Percentiles rank a stretch among this genome's conserved stretches.
phyloP scores from a whole-genome alignment of 768 basidiomycete species.

The Rhodotorula sphaerocarpa region DNA sequence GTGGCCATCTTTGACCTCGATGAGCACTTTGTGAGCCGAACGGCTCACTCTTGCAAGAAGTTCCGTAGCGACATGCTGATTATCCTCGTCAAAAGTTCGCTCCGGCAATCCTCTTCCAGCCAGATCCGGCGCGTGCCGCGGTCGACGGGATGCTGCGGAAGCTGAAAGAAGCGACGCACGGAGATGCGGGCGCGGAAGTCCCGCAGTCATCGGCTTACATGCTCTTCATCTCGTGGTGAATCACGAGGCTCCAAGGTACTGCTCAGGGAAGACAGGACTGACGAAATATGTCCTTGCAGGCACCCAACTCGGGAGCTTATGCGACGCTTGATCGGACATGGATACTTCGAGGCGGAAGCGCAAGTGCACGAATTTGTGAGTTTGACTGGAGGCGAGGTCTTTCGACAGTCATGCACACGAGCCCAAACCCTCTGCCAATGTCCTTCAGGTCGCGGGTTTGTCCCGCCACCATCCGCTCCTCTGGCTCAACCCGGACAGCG shows the following conservation, averaged over 20 bases:
- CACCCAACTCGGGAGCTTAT: background rate
- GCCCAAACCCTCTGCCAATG: too few species aligned
- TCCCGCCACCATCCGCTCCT: conserved; percentile 3
- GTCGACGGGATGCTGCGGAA: background rate
- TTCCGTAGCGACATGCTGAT: too few species aligned
- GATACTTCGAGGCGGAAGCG: background rate
- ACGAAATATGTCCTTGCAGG: background rate
- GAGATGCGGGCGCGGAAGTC: background rate
- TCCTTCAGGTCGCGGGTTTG: background rate
- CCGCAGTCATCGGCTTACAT: background rate
- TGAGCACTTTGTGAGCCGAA: background rate
- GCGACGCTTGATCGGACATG: background rate
- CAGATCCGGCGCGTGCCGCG: background rate
- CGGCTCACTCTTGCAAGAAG: background rate
- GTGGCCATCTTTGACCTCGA: conserved; percentile 20
- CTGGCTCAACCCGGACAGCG: background rate
- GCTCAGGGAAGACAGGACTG: too few species aligned
- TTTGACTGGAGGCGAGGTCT: background rate
- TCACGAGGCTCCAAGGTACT: too few species aligned
- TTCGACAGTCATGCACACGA: background rate
- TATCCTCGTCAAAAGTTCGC: background rate
- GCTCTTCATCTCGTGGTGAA: conserved; percentile 1
- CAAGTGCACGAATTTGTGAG: conserved; percentile 4
- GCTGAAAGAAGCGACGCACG: background rate
- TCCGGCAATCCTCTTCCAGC: background rate